Base-by-base conservation (phyloP, 75 land plant species). In the Larix kaempferi region DNA sequence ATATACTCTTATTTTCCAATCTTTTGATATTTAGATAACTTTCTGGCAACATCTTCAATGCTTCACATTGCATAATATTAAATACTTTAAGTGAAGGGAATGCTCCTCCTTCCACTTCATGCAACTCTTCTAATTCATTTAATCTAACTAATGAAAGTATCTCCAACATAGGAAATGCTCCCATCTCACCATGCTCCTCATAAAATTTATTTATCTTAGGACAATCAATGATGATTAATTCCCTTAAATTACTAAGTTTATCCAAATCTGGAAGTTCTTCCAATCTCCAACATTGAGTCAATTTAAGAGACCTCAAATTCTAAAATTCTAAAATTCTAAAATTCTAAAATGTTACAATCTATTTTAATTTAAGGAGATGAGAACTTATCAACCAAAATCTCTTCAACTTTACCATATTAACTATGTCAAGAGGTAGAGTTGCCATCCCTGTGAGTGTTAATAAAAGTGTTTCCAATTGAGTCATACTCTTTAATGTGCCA, bases 131-230 rank as follows among this genome's bases (percentile, higher is more conserved):
- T 33, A 65, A 2, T 35, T 65, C 33, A 10, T 35, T 17, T 26
- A 65, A 3, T 13, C 33, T 35, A 13, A 64, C 17, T 17, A 64
- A 6, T 26, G 35, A 27, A 26, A 64, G 26, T 3, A 64, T 35
- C 67, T 64, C 67, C 67, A 64, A 5, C 29, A 14, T 64, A 15
- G 16, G 67, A 64, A 64, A 64, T 64, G n/a, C n/a, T n/a, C n/a
- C n/a, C n/a, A n/a, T n/a, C n/a, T n/a, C n/a, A n/a, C n/a, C n/a
- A n/a, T n/a, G n/a, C n/a, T n/a, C n/a, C n/a, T n/a, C n/a, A n/a
- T n/a, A n/a, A n/a, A n/a, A n/a, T n/a, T n/a, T 35, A 2, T 35
- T 35, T 35, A 35, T 35, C 1, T 35, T 2, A n/a, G n/a, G n/a
- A n/a, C n/a, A n/a, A n/a, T n/a, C n/a, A n/a, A n/a, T n/a, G n/a